phyloP scores from a whole-genome alignment of 2,329 filamentous ascomycete genomes.

The Hypoxylon sp. region DNA sequence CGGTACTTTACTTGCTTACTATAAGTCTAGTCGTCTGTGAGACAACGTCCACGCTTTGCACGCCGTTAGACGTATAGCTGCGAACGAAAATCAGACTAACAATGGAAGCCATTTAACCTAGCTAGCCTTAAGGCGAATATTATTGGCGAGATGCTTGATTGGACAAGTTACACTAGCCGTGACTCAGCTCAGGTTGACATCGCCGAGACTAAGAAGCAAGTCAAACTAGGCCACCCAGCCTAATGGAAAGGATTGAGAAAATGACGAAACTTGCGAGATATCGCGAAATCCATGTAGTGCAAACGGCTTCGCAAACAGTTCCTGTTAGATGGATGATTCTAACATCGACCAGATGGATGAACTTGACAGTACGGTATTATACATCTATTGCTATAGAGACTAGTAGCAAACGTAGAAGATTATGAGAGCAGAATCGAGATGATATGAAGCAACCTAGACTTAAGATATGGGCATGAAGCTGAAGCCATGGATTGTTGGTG shows the following conservation, averaged over 20 bases:
- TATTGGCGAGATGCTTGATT: slow-evolving; percentile 13
- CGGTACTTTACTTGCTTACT: neutral
- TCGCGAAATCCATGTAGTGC: neutral
- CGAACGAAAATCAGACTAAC: too few relatives aligned
- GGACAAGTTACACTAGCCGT: slow-evolving; percentile 15
- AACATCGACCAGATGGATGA: neutral
- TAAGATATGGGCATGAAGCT: neutral
- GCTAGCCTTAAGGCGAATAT: slow-evolving; percentile 6
- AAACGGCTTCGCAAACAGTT: slow-evolving; percentile 12
- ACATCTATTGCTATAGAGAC: neutral
- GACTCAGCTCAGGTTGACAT: slow-evolving; percentile 16
- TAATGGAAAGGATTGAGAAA: neutral
- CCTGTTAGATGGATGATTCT: neutral
- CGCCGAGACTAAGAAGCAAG: slow-evolving; percentile 13
- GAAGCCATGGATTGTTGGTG: neutral
- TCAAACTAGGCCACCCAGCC: slow-evolving; percentile 2
- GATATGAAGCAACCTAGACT: neutral
- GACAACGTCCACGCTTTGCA: slow-evolving; percentile 10
- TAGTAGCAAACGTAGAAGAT: neutral
- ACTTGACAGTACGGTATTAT: neutral
- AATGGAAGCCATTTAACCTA: neutral
- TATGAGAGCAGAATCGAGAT: neutral
- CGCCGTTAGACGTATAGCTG: neutral
- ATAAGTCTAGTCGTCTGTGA: neutral
- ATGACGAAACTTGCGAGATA: neutral